Percentiles rank a stretch among this genome's conserved stretches.
phyloP scores from a whole-genome alignment of 345 rosid genomes.

The Rubroshorea leprosula region DNA sequence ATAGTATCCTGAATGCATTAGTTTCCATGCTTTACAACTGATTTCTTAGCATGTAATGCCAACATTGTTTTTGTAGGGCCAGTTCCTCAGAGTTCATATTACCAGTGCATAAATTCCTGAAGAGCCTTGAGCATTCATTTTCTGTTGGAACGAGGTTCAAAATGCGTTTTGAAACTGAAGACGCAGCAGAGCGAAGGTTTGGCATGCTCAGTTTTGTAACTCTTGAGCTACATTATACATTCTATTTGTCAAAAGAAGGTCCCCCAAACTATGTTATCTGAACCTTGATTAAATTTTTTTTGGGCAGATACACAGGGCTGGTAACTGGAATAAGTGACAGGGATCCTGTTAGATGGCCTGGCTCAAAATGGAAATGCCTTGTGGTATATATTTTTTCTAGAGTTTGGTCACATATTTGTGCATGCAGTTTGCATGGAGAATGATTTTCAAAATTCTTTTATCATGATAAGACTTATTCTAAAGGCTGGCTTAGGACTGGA shows the following conservation, averaged over 20 bases:
- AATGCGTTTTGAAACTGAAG: constrained; percentile 79
- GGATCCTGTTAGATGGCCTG: constrained; percentile 90
- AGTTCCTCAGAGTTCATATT: constrained; percentile 71
- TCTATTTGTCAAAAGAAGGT: not conserved
- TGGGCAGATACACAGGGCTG: constrained; percentile 67
- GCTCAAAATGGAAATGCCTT: constrained; percentile 97
- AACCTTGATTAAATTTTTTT: constrained; percentile 4
- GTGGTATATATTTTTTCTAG: too few species aligned
- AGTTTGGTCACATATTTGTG: too few species aligned
- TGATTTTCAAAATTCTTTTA: too few species aligned
- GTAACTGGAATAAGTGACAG: constrained; percentile 72
- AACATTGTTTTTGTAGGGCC: constrained; percentile 60
- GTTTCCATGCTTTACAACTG: too few species aligned
- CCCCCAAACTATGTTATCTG: not conserved
- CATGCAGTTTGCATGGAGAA: too few species aligned
- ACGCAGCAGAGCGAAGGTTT: constrained; percentile 92
- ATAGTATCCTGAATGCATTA: too few species aligned
- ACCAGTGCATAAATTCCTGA: constrained; percentile 63
- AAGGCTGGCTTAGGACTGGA: too few species aligned
- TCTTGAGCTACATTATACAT: not conserved
- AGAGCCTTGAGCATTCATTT: constrained; percentile 61
- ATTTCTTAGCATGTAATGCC: too few species aligned
- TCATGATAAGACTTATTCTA: too few species aligned
- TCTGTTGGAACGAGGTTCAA: constrained; percentile 84
- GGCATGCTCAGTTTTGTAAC: constrained; percentile 7